Evolutionary conservation across 768 basidiomycete genomes (phyloP).

Genomic region (Pleurotus platypus): DNA sequence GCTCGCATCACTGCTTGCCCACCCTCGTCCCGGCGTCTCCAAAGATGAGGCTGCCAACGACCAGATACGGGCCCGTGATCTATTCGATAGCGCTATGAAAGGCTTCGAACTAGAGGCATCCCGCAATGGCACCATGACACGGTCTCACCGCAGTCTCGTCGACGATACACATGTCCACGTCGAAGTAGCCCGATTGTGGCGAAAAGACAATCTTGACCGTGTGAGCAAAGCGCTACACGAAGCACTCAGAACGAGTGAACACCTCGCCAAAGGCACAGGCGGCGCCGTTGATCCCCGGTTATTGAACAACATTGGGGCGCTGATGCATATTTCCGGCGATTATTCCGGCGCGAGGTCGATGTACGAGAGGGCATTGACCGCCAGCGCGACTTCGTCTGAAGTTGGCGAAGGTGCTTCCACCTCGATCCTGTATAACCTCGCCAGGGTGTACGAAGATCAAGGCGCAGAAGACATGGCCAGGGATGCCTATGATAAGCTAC

Average conservation of each 20-base stretch:
- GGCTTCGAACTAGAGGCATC: conserved; percentile 62
- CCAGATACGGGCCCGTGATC: conserved; percentile 68
- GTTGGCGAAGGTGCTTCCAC: conserved; percentile 71
- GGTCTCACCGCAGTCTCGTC: conserved; percentile 49
- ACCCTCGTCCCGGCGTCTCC: conserved; percentile 77
- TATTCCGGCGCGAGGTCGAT: conserved; percentile 50
- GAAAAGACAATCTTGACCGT: conserved; percentile 72
- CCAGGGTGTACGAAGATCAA: conserved; percentile 84
- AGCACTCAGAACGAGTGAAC: conserved; percentile 62
- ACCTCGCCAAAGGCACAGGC: conserved; percentile 22
- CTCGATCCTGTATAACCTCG: conserved; percentile 88
- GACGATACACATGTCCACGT: conserved; percentile 86
- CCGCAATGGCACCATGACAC: conserved; percentile 37
- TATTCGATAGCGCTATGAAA: conserved; percentile 74
- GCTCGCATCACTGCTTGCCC: conserved; percentile 85
- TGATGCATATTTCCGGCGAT: conserved; percentile 69
- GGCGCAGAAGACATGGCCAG: conserved; percentile 71
- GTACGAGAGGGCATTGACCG: conserved; percentile 75
- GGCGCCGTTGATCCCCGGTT: conserved; percentile 57
- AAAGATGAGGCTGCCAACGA: conserved; percentile 71
- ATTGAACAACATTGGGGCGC: conserved; percentile 75
- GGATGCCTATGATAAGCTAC: conserved; percentile 83
- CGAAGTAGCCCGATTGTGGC: conserved; percentile 91
- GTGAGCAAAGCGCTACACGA: conserved; percentile 71
- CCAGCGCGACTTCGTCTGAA: conserved; percentile 40